Evolutionary conservation across 1,139 yeast genomes (phyloP), one percentile per base, ranked within the genome.

Genomic region (Magnusiomyces suaveolens): DNA sequence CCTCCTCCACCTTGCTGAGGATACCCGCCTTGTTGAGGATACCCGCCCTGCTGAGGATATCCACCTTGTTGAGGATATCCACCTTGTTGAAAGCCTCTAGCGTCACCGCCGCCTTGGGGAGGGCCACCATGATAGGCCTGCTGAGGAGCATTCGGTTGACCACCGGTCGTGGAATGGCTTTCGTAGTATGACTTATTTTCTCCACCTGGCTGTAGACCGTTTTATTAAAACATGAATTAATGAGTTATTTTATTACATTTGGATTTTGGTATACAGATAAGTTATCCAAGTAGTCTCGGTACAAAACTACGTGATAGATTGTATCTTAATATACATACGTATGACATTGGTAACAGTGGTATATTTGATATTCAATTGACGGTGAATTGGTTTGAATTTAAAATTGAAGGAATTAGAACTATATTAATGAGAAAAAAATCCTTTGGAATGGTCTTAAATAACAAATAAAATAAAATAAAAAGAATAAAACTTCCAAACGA

Each of bases 1-100:
- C 36, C 36, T 29, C 36, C 36, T 29, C 41, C 41, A 14, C 41
- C 41, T 18, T 36, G 41, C 16, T 10, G 41, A 36, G 54, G 50
- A 24, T 53, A 55, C 29, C 56, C 54, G 33, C 52, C 58, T 20
- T 52, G 50, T 54, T 69, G 72, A 54, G 41, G 41, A 36, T 36
- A 36, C 18, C 41, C 41, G 3, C 41, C 41, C 16, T 36, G 41
- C 33, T 29, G 33, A 29, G 12, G 12, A 6, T 12, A 6, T 29
- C 52, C 55, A 14, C 52, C 58, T 46, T 52, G 57, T 16, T 54
- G 56, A 20, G 12, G 12, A 6, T 12, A 6, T 29, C 52, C 55
- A 14, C 52, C 58, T 46, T 52, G 57, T 16, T 54, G 56, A 20
- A 52, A 54, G 18, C 41, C n/a, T n/a, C n/a, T n/a, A n/a, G n/a